These are phyloP conservation scores for Backusella macrospora DNA, from an alignment of 192 early-diverging fungal genomes.

Conservation along the genomic window DNA sequence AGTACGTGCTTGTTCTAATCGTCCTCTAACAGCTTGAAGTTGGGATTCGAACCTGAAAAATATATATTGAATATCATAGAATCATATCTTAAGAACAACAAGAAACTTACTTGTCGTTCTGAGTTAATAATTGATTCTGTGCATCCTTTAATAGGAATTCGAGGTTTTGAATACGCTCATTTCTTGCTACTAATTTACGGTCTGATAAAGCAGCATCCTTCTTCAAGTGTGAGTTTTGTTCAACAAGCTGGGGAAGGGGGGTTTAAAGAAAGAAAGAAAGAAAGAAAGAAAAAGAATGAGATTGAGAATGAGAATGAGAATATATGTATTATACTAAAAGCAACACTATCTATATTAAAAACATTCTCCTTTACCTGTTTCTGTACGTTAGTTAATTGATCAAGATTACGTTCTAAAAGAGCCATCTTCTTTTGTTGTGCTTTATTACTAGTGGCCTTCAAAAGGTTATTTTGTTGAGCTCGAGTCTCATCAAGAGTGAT, in stretches of 20 bases:
- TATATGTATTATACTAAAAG: no score
- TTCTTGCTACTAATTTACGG: slow-evolving; percentile 87
- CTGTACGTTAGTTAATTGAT: slow-evolving; percentile 94
- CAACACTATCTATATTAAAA: background rate
- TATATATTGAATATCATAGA: background rate
- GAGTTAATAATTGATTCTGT: slow-evolving; percentile 76
- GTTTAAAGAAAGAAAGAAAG: no score
- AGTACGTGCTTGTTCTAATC: slow-evolving; percentile 75
- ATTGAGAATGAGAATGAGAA: no score
- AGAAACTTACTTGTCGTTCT: slow-evolving; percentile 63
- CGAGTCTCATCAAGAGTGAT: slow-evolving; percentile 94
- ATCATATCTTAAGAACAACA: background rate
- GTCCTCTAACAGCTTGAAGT: slow-evolving; percentile 71
- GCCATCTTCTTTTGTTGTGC: slow-evolving; percentile 94
- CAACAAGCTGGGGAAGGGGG: no score
- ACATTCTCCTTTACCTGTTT: slow-evolving; percentile 58
- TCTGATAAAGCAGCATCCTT: slow-evolving; percentile 89
- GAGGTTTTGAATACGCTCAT: slow-evolving; percentile 90
- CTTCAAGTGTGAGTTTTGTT: slow-evolving; percentile 94
- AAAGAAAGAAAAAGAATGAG: no score
- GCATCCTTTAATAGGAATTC: slow-evolving; percentile 82
- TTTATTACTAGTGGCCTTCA: slow-evolving; percentile 77
- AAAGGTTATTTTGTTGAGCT: slow-evolving; percentile 86
- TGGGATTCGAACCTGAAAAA: slow-evolving; percentile 77
- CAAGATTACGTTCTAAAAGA: slow-evolving; percentile 93